Percentiles rank a stretch among this genome's conserved stretches.
Conservation (phyloP, 345 rosid genomes). For the Populus euphratica region DNA sequence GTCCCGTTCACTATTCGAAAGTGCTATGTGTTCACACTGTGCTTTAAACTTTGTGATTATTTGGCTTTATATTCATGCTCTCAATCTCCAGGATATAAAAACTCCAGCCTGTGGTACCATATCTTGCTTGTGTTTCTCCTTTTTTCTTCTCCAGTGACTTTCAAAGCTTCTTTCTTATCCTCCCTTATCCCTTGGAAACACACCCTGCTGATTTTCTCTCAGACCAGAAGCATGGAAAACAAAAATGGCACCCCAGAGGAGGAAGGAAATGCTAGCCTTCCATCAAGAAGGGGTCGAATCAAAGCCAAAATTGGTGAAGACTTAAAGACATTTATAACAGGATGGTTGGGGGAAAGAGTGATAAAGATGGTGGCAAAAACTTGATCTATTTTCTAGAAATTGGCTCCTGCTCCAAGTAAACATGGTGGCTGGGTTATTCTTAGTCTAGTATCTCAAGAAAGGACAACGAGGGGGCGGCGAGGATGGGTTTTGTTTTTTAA, state of each 20-base stretch:
- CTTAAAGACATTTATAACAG: not conserved
- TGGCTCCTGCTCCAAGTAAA: not conserved
- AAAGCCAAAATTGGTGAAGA: not conserved
- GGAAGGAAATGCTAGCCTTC: not conserved
- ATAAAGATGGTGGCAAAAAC: not conserved
- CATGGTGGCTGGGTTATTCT: too few relatives aligned
- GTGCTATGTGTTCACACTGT: not conserved
- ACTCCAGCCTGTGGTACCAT: not conserved
- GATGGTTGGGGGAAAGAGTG: not conserved
- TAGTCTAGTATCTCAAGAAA: not conserved
- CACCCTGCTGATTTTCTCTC: not conserved
- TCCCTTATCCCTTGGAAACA: not conserved
- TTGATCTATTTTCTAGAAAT: not conserved
- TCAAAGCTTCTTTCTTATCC: not conserved
- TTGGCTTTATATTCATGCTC: not conserved
- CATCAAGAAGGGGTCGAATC: slow-evolving; percentile 9
- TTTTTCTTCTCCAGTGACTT: not conserved
- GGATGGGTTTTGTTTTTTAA: too few relatives aligned
- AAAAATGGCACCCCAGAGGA: not conserved
- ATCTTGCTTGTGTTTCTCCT: not conserved
- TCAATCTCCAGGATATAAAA: not conserved
- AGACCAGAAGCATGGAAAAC: not conserved
- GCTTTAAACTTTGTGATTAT: not conserved
- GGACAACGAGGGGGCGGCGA: not conserved
- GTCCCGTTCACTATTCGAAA: too few relatives aligned